Conservation (phyloP, 2,329 filamentous ascomycete species). For the Fusarium sp. region DNA sequence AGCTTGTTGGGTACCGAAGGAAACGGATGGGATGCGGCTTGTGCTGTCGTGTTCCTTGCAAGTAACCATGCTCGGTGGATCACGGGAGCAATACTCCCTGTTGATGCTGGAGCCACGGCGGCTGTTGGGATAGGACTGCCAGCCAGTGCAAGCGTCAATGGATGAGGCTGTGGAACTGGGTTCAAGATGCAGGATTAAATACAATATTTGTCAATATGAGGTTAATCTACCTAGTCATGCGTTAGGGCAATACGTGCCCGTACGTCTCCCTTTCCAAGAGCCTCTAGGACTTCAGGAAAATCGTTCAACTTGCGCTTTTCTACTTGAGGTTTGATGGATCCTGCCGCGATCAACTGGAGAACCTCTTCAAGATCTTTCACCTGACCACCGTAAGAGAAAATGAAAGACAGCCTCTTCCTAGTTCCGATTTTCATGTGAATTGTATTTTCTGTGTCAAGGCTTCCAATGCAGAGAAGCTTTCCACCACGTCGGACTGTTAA, state of each 20-base stretch:
- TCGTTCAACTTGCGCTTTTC: constrained; percentile 29
- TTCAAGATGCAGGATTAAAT: too few species aligned
- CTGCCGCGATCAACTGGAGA: constrained; percentile 30
- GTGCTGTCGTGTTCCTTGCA: constrained; percentile 58
- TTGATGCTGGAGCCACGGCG: constrained; percentile 60
- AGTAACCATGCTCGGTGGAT: constrained; percentile 62
- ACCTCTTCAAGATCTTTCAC: constrained; percentile 57
- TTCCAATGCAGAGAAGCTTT: constrained; percentile 59
- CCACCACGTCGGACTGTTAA: constrained; percentile 43
- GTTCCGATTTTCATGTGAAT: constrained; percentile 62
- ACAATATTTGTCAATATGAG: too few species aligned
- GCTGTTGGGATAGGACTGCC: constrained; percentile 40
- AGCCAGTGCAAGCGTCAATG: constrained; percentile 48
- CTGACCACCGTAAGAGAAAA: constrained; percentile 62
- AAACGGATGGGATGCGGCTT: constrained; percentile 61
- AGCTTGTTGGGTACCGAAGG: constrained; percentile 61
- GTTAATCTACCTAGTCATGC: constrained; percentile 13
- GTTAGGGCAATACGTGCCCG: constrained; percentile 18
- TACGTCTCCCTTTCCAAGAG: constrained; percentile 17
- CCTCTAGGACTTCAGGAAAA: constrained; percentile 29
- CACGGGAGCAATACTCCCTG: constrained; percentile 58
- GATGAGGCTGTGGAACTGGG: constrained; percentile 8
- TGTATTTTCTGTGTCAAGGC: constrained; percentile 56
- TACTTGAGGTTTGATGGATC: constrained; percentile 29
- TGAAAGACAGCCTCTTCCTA: constrained; percentile 58